Evolutionary conservation across 1,139 yeast species (phyloP).

Genomic region (Taiozyma onychis): DNA sequence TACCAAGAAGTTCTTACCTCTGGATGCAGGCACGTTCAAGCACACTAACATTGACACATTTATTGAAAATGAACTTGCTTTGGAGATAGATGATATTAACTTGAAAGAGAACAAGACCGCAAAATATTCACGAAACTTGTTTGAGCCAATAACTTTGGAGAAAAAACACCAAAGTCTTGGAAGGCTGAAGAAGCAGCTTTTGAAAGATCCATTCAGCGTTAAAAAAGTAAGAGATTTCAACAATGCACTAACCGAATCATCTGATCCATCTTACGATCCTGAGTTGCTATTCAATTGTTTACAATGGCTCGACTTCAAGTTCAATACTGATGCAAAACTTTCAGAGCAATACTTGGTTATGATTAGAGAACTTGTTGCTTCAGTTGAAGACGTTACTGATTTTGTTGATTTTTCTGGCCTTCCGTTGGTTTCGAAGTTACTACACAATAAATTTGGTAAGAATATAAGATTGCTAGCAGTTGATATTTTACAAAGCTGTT

Average conservation of each 20-base stretch:
- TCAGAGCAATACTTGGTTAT: neutral
- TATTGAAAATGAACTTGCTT: slow-evolving; percentile 8
- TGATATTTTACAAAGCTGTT: slow-evolving; percentile 33
- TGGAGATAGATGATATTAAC: slow-evolving; percentile 9
- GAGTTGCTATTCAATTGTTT: neutral
- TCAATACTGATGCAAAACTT: neutral
- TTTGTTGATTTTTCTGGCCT: slow-evolving; percentile 46
- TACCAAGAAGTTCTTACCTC: slow-evolving; percentile 31
- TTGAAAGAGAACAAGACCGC: slow-evolving; percentile 3
- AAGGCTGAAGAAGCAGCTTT: neutral
- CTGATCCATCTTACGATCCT: neutral
- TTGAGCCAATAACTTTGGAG: slow-evolving; percentile 7
- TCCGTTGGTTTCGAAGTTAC: slow-evolving; percentile 42
- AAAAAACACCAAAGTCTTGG: neutral
- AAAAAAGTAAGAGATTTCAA: neutral
- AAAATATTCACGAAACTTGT: slow-evolving; percentile 7
- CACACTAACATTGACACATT: slow-evolving; percentile 8
- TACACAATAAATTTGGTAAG: slow-evolving; percentile 32
- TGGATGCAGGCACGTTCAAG: slow-evolving; percentile 14
- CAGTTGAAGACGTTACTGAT: slow-evolving; percentile 27
- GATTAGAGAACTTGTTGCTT: neutral
- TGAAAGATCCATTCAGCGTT: slow-evolving; percentile 3
- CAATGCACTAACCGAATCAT: neutral
- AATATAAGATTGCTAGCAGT: slow-evolving; percentile 41
- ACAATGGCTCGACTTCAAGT: neutral